Percentiles rank a stretch among this genome's conserved stretches.
phyloP scores from a whole-genome alignment of 2,329 filamentous ascomycete genomes.

The Colletotrichum tropicicola region DNA sequence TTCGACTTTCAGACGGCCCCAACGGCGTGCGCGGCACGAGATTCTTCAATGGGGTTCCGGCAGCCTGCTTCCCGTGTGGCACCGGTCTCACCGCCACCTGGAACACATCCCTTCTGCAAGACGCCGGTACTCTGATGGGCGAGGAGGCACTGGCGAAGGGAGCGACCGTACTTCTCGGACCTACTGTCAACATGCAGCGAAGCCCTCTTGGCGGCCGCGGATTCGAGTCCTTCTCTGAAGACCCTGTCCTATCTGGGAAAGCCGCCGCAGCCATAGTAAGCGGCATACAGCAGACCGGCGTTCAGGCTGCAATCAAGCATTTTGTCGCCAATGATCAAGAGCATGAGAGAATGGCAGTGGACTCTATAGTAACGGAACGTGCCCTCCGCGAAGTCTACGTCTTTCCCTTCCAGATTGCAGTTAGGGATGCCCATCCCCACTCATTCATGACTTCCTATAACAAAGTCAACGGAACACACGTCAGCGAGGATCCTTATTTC shows the following conservation, averaged over 20 bases:
- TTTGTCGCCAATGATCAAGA: conserved; percentile 37
- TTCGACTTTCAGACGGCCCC: too few relatives aligned
- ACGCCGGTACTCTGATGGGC: neutral
- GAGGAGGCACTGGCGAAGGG: neutral
- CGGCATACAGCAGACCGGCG: conserved; percentile 44
- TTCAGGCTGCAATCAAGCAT: conserved; percentile 30
- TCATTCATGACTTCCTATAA: conserved; percentile 50
- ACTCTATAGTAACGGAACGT: conserved; percentile 44
- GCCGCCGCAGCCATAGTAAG: conserved; percentile 33
- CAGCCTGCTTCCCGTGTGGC: too few relatives aligned
- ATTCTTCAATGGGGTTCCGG: too few relatives aligned
- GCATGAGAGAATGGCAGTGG: too few relatives aligned
- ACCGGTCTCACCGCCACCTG: too few relatives aligned
- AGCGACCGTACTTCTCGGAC: neutral
- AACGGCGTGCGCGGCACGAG: too few relatives aligned
- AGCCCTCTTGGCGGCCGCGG: conserved; percentile 85
- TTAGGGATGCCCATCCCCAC: conserved; percentile 42
- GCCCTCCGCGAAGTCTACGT: conserved; percentile 48
- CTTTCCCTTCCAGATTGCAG: conserved; percentile 46
- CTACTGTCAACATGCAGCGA: conserved; percentile 39
- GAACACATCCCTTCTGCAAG: too few relatives aligned
- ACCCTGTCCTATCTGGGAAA: conserved; percentile 48
- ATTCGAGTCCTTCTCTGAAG: conserved; percentile 87
- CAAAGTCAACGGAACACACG: conserved; percentile 47
- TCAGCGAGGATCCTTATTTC: conserved; percentile 40